Conservation (phyloP, 352 stramenopile genomes). For the Pythium sukuiense region DNA sequence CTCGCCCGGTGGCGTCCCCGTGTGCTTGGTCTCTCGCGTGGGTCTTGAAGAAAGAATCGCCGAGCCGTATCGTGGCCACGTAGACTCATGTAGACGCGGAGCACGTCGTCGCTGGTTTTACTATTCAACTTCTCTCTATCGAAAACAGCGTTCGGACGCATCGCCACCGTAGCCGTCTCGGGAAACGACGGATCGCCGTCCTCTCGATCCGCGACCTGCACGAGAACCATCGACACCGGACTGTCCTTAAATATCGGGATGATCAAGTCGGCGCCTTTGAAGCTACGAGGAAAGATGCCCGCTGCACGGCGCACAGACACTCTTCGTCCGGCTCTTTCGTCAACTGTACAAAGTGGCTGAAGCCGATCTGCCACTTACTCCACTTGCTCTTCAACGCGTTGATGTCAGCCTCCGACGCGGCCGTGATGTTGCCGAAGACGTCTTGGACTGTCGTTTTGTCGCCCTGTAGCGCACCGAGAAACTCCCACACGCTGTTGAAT, state of each 20-base stretch:
- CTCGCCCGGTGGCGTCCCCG: too few species aligned
- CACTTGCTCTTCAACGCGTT: background rate
- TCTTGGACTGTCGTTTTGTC: background rate
- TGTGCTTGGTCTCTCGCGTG: background rate
- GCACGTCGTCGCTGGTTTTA: background rate
- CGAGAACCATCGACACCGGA: constrained; percentile 10
- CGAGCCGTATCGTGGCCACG: background rate
- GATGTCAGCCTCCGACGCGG: background rate
- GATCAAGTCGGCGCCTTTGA: constrained; percentile 12
- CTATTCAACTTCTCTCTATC: background rate
- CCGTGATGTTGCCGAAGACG: background rate
- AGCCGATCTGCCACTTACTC: constrained; percentile 27
- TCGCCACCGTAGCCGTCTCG: background rate
- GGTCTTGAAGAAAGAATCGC: constrained; percentile 1
- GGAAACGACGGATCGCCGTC: constrained; percentile 3
- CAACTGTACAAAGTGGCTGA: constrained; percentile 37
- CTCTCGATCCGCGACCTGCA: constrained; percentile 3
- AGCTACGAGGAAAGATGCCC: constrained; percentile 19
- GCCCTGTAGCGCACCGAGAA: constrained; percentile 11
- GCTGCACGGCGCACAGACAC: constrained; percentile 24
- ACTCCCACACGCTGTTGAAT: constrained; percentile 12
- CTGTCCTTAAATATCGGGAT: constrained; percentile 23
- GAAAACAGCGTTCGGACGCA: background rate
- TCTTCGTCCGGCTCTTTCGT: constrained; percentile 13
- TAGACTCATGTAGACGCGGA: constrained; percentile 11